phyloP scores from a whole-genome alignment of 805 yeast species.

The Kuraishia piskuri region DNA sequence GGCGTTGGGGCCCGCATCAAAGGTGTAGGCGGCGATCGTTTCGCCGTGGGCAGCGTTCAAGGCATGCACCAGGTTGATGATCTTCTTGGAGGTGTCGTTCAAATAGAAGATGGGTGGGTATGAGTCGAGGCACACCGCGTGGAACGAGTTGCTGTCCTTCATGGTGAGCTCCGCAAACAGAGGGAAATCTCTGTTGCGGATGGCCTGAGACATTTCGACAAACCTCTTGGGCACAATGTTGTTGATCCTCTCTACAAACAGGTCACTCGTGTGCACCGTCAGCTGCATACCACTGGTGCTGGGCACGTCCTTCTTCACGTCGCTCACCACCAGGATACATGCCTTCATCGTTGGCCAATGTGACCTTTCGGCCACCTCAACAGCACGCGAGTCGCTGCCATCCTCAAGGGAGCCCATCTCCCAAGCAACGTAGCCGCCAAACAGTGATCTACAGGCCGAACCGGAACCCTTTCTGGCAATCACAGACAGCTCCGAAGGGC shows the following conservation, averaged over 20 bases:
- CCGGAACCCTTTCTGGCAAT: slow-evolving; percentile 98
- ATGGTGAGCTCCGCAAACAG: slow-evolving; percentile 86
- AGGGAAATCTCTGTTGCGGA: slow-evolving; percentile 64
- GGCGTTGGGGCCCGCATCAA: slow-evolving; percentile 99
- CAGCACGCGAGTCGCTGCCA: slow-evolving; percentile 94
- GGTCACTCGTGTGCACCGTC: slow-evolving; percentile 82
- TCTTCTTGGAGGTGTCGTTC: slow-evolving; percentile 81
- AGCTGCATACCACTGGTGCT: slow-evolving; percentile 95
- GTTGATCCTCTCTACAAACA: slow-evolving; percentile 71
- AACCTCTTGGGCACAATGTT: slow-evolving; percentile 85
- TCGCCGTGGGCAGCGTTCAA: slow-evolving; percentile 63
- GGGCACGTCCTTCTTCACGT: slow-evolving; percentile 89
- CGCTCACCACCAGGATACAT: slow-evolving; percentile 85
- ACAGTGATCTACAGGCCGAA: slow-evolving; percentile 93
- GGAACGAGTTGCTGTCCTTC: slow-evolving; percentile 96
- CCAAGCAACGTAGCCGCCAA: slow-evolving; percentile 99
- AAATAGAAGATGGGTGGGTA: slow-evolving; percentile 92
- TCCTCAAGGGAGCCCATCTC: slow-evolving; percentile 76
- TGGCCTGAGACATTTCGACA: slow-evolving; percentile 72
- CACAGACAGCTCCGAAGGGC: slow-evolving; percentile 76
- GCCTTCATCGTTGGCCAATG: slow-evolving; percentile 96
- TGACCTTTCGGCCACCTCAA: slow-evolving; percentile 71
- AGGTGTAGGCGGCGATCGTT: slow-evolving; percentile 89
- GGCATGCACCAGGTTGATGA: slow-evolving; percentile 69
- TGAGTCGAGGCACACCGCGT: slow-evolving; percentile 94